Evolutionary conservation across 2,329 filamentous ascomycete species (phyloP).

Genomic region (Nothophoma quercina): DNA sequence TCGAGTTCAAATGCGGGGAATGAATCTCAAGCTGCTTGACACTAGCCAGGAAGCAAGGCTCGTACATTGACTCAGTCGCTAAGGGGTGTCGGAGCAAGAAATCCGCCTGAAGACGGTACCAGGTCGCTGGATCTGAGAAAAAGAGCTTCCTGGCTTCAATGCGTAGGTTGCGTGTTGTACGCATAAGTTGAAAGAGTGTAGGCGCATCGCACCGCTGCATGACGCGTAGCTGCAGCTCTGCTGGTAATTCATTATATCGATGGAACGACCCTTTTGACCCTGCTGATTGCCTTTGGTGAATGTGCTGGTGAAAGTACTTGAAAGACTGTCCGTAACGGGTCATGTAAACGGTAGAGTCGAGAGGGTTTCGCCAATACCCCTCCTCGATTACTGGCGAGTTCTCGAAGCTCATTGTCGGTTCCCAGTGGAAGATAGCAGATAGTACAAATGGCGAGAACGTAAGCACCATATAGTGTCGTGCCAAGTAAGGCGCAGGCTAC

Average conservation of each 20-base stretch:
- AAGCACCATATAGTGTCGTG: neutral
- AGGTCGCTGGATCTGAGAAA: constrained; percentile 13
- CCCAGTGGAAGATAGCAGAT: neutral
- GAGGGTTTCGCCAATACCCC: neutral
- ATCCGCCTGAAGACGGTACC: constrained; percentile 12
- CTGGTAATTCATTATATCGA: constrained; percentile 6
- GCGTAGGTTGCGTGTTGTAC: constrained; percentile 6
- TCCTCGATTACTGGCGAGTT: neutral
- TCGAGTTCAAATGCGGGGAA: neutral
- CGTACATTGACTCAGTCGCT: neutral
- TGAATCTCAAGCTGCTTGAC: constrained; percentile 1
- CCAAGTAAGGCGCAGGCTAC: constrained; percentile 1
- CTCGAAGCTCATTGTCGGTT: constrained; percentile 1
- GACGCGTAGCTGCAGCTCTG: constrained; percentile 21
- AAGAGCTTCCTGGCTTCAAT: constrained; percentile 18
- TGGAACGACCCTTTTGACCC: neutral
- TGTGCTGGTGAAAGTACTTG: constrained; percentile 5
- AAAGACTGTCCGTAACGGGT: neutral
- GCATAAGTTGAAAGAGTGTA: constrained; percentile 29
- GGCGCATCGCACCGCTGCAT: constrained; percentile 17
- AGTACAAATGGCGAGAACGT: neutral
- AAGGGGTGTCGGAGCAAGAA: neutral
- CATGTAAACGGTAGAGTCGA: neutral
- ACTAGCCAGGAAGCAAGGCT: neutral
- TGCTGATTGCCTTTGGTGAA: neutral